A percentile compares a stretch with the other conserved stretches of the same genome.
These are phyloP conservation scores for Maudiozyma humilis DNA, from an alignment of 1,139 yeast genomes.

Conservation along the genomic window DNA sequence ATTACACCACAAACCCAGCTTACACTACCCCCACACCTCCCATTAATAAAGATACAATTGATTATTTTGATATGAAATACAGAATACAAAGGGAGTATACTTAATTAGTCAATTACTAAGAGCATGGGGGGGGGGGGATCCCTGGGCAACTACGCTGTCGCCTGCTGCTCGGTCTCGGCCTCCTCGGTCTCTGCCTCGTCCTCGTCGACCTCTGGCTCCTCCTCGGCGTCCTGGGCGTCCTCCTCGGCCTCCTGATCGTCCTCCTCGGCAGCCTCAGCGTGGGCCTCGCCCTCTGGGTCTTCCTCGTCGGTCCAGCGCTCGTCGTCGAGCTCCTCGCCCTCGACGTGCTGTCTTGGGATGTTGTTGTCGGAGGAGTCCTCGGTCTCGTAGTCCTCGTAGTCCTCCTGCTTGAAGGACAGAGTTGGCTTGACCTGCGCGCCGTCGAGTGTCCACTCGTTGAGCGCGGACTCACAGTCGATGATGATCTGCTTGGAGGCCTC, in stretches of 20 bases:
- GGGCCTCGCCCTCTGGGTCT: slow-evolving; percentile 26
- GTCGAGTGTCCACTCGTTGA: slow-evolving; percentile 94
- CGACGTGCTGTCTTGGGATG: slow-evolving; percentile 23
- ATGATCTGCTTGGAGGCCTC: slow-evolving; percentile 97
- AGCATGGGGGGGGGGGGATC: no score
- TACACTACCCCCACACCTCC: no score
- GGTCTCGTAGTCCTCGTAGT: slow-evolving; percentile 52
- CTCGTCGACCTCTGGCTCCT: slow-evolving; percentile 3
- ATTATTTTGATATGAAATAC: no score
- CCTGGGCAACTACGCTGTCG: background rate
- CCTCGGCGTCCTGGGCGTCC: slow-evolving; percentile 3
- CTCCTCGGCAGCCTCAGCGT: slow-evolving; percentile 4
- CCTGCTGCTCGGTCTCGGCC: background rate
- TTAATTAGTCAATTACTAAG: no score
- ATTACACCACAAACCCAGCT: no score
- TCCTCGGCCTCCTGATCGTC: background rate
- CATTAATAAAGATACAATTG: no score
- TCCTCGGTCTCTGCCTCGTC: background rate
- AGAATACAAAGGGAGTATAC: no score
- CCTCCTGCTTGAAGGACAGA: slow-evolving; percentile 66
- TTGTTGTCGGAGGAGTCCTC: slow-evolving; percentile 28
- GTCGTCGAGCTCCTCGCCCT: slow-evolving; percentile 15
- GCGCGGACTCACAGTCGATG: slow-evolving; percentile 92
- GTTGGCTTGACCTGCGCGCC: slow-evolving; percentile 93
- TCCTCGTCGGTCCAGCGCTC: slow-evolving; percentile 8